phyloP scores from a whole-genome alignment of 371 early-diverging fungal genomes.

The Funneliformis caledonium region DNA sequence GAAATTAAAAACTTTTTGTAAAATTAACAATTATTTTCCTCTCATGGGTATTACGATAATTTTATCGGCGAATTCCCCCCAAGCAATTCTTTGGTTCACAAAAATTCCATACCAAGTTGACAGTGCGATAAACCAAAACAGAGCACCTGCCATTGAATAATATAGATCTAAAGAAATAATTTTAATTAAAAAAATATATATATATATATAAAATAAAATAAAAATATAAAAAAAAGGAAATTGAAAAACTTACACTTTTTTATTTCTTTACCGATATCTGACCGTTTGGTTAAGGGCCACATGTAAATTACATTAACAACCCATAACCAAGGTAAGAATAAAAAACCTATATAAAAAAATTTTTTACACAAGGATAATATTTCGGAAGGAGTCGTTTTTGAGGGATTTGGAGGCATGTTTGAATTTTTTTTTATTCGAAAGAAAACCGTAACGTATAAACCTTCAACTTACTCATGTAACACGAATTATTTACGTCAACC shows the following conservation, averaged over 20 bases:
- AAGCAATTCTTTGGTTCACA: conserved; percentile 1
- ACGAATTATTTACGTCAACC: no score
- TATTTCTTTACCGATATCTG: conserved; percentile 13
- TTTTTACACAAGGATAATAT: conserved; percentile 16
- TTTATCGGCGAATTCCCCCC: conserved; percentile 16
- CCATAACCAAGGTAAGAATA: conserved; percentile 27
- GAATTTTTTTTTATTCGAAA: neutral
- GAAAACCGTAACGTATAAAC: neutral
- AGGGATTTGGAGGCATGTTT: neutral
- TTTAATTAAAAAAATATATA: neutral
- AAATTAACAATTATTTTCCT: neutral
- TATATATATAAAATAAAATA: neutral
- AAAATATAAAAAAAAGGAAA: no score
- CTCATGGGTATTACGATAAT: neutral
- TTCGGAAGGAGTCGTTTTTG: neutral
- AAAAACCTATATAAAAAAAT: conserved; percentile 14
- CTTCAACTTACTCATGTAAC: no score
- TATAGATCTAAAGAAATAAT: neutral
- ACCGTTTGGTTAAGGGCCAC: conserved; percentile 17
- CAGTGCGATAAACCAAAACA: conserved; percentile 16
- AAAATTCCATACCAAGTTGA: conserved; percentile 12
- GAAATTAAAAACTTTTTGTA: neutral
- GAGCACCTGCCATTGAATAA: neutral
- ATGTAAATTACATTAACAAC: conserved; percentile 6
- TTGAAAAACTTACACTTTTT: neutral